Evolutionary conservation across 371 early-diverging fungal genomes (phyloP).

Genomic region (Cladochytrium tenue): DNA sequence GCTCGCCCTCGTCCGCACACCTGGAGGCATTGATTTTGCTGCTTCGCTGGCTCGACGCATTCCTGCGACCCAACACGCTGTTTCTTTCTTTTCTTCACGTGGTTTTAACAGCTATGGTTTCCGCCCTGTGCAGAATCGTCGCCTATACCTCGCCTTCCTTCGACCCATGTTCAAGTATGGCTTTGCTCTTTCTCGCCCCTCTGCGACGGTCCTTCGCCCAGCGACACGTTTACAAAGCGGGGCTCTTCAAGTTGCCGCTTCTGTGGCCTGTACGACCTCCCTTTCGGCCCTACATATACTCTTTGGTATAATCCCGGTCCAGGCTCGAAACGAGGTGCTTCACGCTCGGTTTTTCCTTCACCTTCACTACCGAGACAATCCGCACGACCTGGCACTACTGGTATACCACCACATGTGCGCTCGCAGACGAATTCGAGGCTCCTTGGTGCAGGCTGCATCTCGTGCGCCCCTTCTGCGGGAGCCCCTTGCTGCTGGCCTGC

Average conservation of each 20-base stretch:
- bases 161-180: constrained; percentile 18
- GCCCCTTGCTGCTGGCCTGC: background rate
- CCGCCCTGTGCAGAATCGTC: background rate
- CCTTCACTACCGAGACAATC: constrained; percentile 9
- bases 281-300: constrained; percentile 11
- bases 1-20: constrained; percentile 1
- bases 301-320: background rate
- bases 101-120: constrained; percentile 13
- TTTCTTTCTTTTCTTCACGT: background rate
- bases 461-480: background rate
- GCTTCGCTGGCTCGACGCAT: background rate
- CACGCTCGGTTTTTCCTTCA: constrained; percentile 9
- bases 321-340: constrained; percentile 6
- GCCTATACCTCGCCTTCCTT: constrained; percentile 6
- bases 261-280: background rate
- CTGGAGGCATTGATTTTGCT: constrained; percentile 1
- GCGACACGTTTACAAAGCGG: constrained; percentile 6
- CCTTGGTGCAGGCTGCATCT: background rate
- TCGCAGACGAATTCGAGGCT: background rate
- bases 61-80: background rate
- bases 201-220: background rate
- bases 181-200: constrained; percentile 5
- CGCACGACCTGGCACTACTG: constrained; percentile 1
- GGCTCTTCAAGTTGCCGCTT: background rate
- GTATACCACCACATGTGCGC: background rate